Evolutionary conservation across 345 rosid genomes (phyloP), one percentile per base, ranked within the genome.

Genomic region (Corymbia maculata): DNA sequence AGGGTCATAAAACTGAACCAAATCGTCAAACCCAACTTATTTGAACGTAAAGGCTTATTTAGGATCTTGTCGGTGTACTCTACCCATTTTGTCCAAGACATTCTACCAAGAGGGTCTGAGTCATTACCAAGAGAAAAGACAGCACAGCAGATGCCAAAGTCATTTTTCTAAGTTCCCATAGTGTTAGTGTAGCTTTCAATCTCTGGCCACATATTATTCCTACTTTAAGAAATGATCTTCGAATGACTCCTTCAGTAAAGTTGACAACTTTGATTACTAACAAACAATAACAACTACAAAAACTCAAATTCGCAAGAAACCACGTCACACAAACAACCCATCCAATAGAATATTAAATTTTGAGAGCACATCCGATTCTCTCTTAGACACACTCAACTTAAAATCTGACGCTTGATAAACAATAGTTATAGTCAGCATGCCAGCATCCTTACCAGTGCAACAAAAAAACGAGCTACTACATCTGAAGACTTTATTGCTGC

Each of bases 401-500:
- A 47, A 32, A 11, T 64, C 51, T 32, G 42, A 42, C 44, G 52
- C 24, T 68, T 7, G 45, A 28, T 36, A 85, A 17, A 88, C 42
- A 17, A 50, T 36, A 53, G 86, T 30, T 9, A 85, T 80, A 88
- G 36, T 89, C 28, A 57, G 88, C 70, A 26, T 45, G 85, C 85
- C 19, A 52, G 90, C 88, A 80, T 88, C 66, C 96, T 94, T 93
- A 97, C 99, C 94, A 97, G 88, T 51, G 99, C 99, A 91, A 96
- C 97, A 93, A 97, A 97, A 91, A 97, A 97, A 70, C 97, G 94
- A 51, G 90, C 96, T 28, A 92, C 99, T 50, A 96, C 98, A 90
- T 93, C 88, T 88, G 93, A 94, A 85, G 96, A 90, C 90, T 92
- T 96, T 85, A 96, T 87, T 84, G 93, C 92, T 26, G 95, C 86